phyloP scores from a whole-genome alignment of 345 rosid species.

The Sonneratia alba region DNA sequence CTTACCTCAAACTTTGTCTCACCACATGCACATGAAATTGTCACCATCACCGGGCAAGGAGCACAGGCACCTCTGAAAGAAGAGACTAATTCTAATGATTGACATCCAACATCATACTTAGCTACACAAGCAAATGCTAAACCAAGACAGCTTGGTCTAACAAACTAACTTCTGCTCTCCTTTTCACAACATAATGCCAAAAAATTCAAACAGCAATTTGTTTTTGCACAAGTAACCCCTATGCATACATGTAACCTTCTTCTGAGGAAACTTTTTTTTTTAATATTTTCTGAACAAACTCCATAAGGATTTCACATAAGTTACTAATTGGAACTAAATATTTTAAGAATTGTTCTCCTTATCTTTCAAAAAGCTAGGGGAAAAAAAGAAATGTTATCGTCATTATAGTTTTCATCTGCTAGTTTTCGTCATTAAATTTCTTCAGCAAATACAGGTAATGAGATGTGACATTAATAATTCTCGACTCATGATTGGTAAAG shows the following conservation, averaged over 20 bases:
- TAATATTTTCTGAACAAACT: background rate
- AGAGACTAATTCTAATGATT: conserved; percentile 4
- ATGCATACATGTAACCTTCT: background rate
- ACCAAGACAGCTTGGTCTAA: background rate
- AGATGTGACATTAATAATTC: background rate
- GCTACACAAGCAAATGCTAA: background rate
- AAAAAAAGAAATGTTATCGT: background rate
- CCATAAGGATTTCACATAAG: background rate
- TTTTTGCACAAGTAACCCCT: background rate
- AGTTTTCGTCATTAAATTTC: background rate
- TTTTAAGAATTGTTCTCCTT: background rate
- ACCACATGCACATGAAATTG: conserved; percentile 80
- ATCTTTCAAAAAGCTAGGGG: background rate
- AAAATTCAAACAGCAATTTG: background rate
- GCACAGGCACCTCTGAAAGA: conserved; percentile 83
- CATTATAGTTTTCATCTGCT: background rate
- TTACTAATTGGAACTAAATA: background rate
- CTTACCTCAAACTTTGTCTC: conserved; percentile 76
- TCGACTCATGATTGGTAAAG: background rate
- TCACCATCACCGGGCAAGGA: conserved; percentile 89
- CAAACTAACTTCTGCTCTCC: background rate
- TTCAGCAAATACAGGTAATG: background rate
- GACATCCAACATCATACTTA: background rate
- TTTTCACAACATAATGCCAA: background rate
- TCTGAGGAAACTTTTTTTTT: background rate